Evolutionary conservation across 257 asterid genomes (phyloP), one percentile per base, ranked within the genome.

Genomic region (Capsicum baccatum): DNA sequence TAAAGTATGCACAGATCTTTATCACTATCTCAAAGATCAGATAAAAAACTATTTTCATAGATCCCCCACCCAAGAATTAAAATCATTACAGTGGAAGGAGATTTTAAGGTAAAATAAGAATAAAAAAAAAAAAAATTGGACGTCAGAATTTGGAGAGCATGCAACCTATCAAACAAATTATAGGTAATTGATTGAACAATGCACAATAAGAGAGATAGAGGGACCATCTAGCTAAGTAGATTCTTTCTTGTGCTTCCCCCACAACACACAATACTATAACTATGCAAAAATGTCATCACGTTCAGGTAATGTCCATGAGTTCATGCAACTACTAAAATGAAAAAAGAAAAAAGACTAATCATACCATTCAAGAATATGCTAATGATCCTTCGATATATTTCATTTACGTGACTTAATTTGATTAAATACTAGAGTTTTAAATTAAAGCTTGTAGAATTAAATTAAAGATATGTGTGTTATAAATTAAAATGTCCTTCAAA

Each of bases 171-270:
- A 73, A 73, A 73, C 19, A 48, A 73, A 73, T 50, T n/a, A 47
- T 73, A 48, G 80, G 80, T 48, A 73, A 71, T 11, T 17, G 76
- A 59, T 81, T 85, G 85, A 58, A 62, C 68, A 8, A 3, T 44
- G 80, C 55, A 44, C 54, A 85, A 33, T 19, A 9, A 57, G 79
- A 63, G 16, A 60, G 60, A 26, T 4, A 12, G 2, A 69, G 66
- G 66, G 67, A 37, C 44, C 73, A 39, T 35, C 37, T 5, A 14
- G 35, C 17, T 9, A 42, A 44, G 48, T 10, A 17, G 66, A 76
- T 76, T 82, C 85, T 66, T 55, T 64, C 73, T 82, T 66, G 83
- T 63, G 88, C 79, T 73, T 35, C 69, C 13, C 82, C 42, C 59
- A 15, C 48, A 73, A 73, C 80, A 48, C 80, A 73, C 48, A 6